phyloP scores from a whole-genome alignment of 352 stramenopile genomes.

The Peronosclerospora sorghi region DNA sequence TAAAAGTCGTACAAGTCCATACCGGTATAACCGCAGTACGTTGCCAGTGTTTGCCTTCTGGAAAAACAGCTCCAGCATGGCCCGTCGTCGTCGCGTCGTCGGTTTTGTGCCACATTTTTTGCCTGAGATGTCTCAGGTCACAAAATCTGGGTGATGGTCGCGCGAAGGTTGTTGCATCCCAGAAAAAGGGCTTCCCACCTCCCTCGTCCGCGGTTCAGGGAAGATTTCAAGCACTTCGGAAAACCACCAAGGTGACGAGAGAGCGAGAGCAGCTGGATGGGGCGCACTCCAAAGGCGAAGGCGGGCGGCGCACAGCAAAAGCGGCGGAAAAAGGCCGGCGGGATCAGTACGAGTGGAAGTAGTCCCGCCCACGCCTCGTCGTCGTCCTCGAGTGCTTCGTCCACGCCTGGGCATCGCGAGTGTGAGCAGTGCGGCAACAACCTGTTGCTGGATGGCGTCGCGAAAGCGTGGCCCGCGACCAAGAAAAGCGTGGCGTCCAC shows the following conservation, averaged over 20 bases:
- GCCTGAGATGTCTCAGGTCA: slow-evolving; percentile 15
- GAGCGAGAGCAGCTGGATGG: slow-evolving; percentile 23
- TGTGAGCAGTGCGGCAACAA: slow-evolving; percentile 44
- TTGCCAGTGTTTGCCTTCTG: no score
- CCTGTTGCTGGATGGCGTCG: slow-evolving; percentile 28
- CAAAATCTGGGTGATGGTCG: not conserved
- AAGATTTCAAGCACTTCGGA: slow-evolving; percentile 26
- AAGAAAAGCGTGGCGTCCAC: slow-evolving; percentile 41
- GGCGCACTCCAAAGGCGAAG: slow-evolving; percentile 23
- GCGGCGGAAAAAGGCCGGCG: slow-evolving; percentile 23
- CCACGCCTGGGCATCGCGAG: slow-evolving; percentile 34
- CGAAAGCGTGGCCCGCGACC: slow-evolving; percentile 25
- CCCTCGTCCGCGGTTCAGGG: slow-evolving; percentile 7
- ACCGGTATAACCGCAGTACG: no score
- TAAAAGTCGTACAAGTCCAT: no score
- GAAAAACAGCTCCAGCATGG: no score
- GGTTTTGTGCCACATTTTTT: no score
- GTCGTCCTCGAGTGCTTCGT: slow-evolving; percentile 18
- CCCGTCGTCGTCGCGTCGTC: no score
- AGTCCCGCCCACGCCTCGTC: slow-evolving; percentile 19
- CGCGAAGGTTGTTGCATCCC: slow-evolving; percentile 9
- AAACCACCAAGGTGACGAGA: slow-evolving; percentile 10
- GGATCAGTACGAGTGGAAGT: slow-evolving; percentile 5
- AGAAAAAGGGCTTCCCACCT: not conserved
- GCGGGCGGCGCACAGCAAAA: slow-evolving; percentile 15